These are phyloP conservation scores for Gnaphalium uliginosum DNA, from an alignment of 129 eudicot genomes.

Conservation along the genomic window DNA sequence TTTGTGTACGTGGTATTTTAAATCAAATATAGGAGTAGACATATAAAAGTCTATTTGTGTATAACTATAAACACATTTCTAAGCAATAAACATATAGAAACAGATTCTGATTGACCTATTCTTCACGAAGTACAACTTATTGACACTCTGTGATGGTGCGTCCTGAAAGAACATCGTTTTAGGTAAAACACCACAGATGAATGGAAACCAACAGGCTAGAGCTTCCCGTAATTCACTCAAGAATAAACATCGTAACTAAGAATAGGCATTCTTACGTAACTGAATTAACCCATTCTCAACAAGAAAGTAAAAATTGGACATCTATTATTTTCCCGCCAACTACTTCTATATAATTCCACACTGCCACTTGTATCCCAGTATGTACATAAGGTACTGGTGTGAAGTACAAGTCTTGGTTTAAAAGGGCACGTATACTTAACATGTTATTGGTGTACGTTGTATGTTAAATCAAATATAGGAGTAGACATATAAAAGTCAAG, in stretches of 20 bases:
- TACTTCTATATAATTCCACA: not conserved
- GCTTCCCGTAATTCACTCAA: constrained; percentile 5
- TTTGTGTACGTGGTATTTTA: not conserved
- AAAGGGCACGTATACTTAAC: not conserved
- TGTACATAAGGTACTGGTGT: not conserved
- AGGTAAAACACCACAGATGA: constrained; percentile 12
- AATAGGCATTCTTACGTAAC: not conserved
- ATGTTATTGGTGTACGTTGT: not conserved
- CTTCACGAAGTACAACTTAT: not conserved
- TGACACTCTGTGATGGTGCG: not conserved
- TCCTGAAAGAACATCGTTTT: constrained; percentile 1
- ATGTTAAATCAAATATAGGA: not conserved
- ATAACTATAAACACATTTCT: not conserved
- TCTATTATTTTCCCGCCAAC: not conserved
- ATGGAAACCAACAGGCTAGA: not conserved
- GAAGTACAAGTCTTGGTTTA: not conserved
- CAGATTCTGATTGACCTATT: constrained; percentile 10
- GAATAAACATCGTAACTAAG: not conserved
- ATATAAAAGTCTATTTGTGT: not conserved
- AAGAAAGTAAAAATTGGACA: not conserved
- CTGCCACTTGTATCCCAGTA: not conserved
- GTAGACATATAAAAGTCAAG: not conserved
- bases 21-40: not conserved
- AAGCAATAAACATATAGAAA: not conserved
- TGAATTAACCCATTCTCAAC: not conserved